phyloP scores from a whole-genome alignment of 1,284 basidiomycete genomes.

The Leccinum griseonigrum region DNA sequence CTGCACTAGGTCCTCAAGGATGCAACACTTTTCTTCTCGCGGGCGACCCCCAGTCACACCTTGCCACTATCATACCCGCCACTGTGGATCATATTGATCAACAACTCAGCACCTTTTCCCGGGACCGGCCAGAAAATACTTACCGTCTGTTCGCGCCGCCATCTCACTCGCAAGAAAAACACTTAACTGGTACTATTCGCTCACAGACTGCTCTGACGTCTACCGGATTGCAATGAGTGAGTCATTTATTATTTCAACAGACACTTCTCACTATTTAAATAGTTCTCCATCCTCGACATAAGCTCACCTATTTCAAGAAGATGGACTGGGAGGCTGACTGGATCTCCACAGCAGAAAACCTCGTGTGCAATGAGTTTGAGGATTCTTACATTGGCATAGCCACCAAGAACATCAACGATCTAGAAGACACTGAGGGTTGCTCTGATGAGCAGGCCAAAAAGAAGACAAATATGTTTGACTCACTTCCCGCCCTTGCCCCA shows the following conservation, averaged over 20 bases:
- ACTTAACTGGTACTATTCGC: background rate
- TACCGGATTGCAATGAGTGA: background rate
- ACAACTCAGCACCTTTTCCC: background rate
- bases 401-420: background rate
- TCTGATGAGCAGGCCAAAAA: background rate
- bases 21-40: background rate
- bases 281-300: background rate
- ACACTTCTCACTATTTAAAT: background rate
- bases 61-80: background rate
- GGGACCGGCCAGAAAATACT: background rate
- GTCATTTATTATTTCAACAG: background rate
- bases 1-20: background rate
- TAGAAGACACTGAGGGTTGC: too few species aligned
- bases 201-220: background rate
- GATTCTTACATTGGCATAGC: background rate
- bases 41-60: background rate
- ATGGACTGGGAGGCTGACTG: background rate
- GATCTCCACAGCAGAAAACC: background rate
- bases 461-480: background rate
- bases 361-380: background rate
- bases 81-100: background rate
- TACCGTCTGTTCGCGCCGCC: background rate
- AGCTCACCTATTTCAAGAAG: background rate
- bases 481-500: background rate
- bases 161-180: background rate